phyloP scores from a whole-genome alignment of 2,329 filamentous ascomycete species.

The Hypoxylon sp. region DNA sequence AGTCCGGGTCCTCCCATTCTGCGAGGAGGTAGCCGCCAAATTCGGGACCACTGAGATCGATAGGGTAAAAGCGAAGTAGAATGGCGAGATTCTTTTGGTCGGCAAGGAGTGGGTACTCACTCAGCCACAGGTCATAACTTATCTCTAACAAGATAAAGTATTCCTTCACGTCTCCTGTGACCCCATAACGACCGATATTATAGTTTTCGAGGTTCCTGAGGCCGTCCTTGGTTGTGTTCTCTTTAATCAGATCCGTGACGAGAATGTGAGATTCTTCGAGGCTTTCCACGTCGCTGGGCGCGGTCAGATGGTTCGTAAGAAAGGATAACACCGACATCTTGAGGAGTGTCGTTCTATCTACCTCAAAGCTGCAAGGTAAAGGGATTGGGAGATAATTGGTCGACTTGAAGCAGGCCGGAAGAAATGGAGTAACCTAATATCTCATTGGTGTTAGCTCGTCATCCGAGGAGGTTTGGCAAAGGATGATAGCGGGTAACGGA shows the following conservation, averaged over 20 bases:
- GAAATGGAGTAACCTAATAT: neutral
- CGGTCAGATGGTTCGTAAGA: neutral
- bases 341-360: neutral
- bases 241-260: neutral
- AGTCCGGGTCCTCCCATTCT: neutral
- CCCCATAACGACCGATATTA: neutral
- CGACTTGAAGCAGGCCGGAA: neutral
- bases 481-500: neutral
- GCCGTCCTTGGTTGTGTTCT: neutral
- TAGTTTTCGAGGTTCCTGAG: neutral
- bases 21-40: neutral
- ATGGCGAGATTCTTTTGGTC: neutral
- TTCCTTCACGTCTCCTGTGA: neutral
- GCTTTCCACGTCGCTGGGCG: neutral
- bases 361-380: neutral
- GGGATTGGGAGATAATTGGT: neutral
- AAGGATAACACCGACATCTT: neutral
- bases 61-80: neutral
- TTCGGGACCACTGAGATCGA: neutral
- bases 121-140: neutral
- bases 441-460: neutral
- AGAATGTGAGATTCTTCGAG: neutral
- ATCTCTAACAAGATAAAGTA: neutral
- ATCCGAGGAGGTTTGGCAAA: neutral
- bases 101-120: neutral